Evolutionary conservation across 2,329 filamentous ascomycete genomes (phyloP), one percentile per base, ranked within the genome.

Genomic region (Neofusicoccum kwambonambiense): DNA sequence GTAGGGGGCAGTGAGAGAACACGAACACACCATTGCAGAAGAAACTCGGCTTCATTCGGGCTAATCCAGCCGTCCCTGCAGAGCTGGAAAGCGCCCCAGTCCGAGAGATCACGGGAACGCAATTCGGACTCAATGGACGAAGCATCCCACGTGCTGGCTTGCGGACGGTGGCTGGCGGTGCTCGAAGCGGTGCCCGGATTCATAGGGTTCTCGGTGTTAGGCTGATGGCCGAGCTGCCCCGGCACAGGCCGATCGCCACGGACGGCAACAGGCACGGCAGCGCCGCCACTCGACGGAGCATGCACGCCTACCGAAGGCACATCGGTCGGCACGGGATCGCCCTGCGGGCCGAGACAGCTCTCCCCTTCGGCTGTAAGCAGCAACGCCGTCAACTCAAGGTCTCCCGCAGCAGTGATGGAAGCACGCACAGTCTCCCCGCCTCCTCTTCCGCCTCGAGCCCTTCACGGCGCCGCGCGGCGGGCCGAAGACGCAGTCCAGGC

Each of bases 401-500:
- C 27, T 7, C 1, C 27, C 4, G 4, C 27, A 31, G 27, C 4
- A 7, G 27, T 31, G 27, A 31, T 31, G 27, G 27, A 7, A 31
- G 27, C 27, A 31, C 54, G 42, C 41, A 58, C 54, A 17, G 17
- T 34, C 11, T 0, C 37, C 52, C 11, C 9, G 35, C 39, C 19
- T n/a, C 22, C 15, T 31, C 54, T 1, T 37, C 22, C 41, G 12
- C 27, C 8, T 45, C 54, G 13, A 12, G 3, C 22, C 15, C 15
- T 19, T 4, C 27, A 8, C 27, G 1, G n/a, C 27, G 0, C 8
- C 27, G 2, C 54, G 13, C 15, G 54, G 12, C 41, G 54, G 41
- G 12, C 54, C 54, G n/a, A 58, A 58, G 3, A 47, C 54, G 41
- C 54, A 58, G 7, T 58, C 54, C 37, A 58, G 31, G 7, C 54